These are phyloP conservation scores for Trichoderma afroharzianum DNA, from an alignment of 2,329 filamentous ascomycete species.

Conservation along the genomic window DNA sequence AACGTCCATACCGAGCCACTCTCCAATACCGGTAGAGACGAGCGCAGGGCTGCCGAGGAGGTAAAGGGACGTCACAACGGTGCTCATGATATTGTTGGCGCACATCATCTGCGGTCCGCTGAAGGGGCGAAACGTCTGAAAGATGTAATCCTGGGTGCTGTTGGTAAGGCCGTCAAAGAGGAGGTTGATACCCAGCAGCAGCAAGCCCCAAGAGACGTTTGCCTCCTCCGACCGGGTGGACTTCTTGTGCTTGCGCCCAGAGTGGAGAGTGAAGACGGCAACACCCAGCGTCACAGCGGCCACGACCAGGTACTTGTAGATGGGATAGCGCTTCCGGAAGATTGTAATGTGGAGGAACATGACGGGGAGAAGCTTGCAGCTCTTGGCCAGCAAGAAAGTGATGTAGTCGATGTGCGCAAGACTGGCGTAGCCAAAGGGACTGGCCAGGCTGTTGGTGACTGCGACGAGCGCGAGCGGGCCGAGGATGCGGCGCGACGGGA, in stretches of 20 bases:
- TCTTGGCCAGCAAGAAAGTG: conserved; percentile 95
- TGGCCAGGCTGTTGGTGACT: conserved; percentile 81
- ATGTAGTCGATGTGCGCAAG: conserved; percentile 96
- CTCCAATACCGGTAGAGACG: conserved; percentile 61
- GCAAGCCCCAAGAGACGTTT: conserved; percentile 72
- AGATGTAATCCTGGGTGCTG: conserved; percentile 94
- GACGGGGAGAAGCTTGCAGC: conserved; percentile 97
- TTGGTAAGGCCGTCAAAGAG: conserved; percentile 96
- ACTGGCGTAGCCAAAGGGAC: conserved; percentile 92
- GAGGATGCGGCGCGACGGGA: conserved; percentile 73
- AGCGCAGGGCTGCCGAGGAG: conserved; percentile 76
- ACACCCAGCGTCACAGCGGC: conserved; percentile 87
- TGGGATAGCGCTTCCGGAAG: conserved; percentile 82
- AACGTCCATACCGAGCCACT: conserved; percentile 64
- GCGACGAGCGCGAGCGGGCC: conserved; percentile 79
- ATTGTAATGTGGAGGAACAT: conserved; percentile 95
- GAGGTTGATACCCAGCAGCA: conserved; percentile 82
- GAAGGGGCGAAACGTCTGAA: conserved; percentile 73
- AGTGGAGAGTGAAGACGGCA: conserved; percentile 89
- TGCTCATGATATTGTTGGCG: conserved; percentile 87
- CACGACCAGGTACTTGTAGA: conserved; percentile 96
- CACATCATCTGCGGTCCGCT: conserved; percentile 99
- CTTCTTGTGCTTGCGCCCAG: conserved; percentile 54
- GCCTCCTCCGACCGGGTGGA: conserved; percentile 44
- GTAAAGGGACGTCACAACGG: conserved; percentile 71